Evolutionary conservation across 2,329 filamentous ascomycete species (phyloP), one percentile per base, ranked within the genome.

Genomic region (Arthrobotrys sphaeroides): DNA sequence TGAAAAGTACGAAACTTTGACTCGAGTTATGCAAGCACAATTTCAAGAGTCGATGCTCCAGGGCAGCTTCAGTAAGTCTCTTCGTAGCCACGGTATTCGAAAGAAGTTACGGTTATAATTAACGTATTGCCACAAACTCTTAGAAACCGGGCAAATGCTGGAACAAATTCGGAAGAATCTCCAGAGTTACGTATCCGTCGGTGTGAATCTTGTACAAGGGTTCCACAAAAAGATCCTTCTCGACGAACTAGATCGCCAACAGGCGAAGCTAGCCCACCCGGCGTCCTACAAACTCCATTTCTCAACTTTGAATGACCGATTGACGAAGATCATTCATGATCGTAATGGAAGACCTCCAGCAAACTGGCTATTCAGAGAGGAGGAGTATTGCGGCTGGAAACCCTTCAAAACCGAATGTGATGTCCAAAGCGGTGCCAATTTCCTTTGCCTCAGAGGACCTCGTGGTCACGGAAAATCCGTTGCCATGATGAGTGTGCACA

Each of bases 131-230:
- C 13, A 5, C 16, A 1, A 6, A 1, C 45, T 45, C 6, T 2
- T 43, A 67, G 70, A 55, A 49, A 74, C 70, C 6, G 70, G 62
- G 18, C 9, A 42, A 28, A 67, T 62, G 24, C 7, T 74, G 4
- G 33, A 28, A 1, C 53, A 68, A 28, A 67, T 73, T 4, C 24
- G 20, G 9, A 7, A 67, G 47, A 57, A 73, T 38, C 36, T 74
- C 13, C 55, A 73, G 18, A 47, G 51, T 53, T 62, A 62, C 10
- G 59, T 62, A 10, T 33, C 59, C 2, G 10, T 62, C 22, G 59
- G 38, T 28, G 38, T 24, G 2, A 22, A 36, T 9, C n/a, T 62
- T 3, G n/a, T 62, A 12, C 10, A 43, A 16, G n/a, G 2, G 7
- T 7, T 62, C 7, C 59, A 62, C 9, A 45, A 47, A 22, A 42